Evolutionary conservation across 1,284 basidiomycete species (phyloP).

Genomic region (Microbotryum intermedium): DNA sequence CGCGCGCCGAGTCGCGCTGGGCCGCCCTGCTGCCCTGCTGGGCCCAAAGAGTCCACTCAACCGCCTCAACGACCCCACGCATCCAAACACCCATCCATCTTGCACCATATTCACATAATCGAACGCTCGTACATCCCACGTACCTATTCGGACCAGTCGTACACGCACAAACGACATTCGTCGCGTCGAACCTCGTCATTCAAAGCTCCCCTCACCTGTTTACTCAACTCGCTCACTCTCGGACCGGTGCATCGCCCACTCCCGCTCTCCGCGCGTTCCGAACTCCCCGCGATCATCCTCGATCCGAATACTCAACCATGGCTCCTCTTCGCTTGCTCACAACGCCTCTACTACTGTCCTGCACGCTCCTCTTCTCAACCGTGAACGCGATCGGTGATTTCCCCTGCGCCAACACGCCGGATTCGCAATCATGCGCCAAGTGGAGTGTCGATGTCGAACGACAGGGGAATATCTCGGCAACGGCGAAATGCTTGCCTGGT

Average conservation of each 20-base stretch:
- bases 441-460: slow-evolving; percentile 17
- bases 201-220: neutral
- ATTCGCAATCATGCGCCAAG: slow-evolving; percentile 15
- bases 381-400: slow-evolving; percentile 29
- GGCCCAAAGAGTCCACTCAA: too few species aligned
- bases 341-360: neutral
- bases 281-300: neutral
- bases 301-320: neutral
- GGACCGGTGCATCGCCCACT: neutral
- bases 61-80: too few species aligned
- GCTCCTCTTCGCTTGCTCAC: neutral
- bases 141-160: too few species aligned
- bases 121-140: too few species aligned
- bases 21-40: too few species aligned
- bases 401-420: slow-evolving; percentile 20
- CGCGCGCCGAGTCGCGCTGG: too few species aligned
- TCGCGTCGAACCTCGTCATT: neutral
- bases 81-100: too few species aligned
- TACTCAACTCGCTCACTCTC: neutral
- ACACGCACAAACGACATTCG: too few species aligned
- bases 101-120: too few species aligned
- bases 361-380: slow-evolving; percentile 4
- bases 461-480: slow-evolving; percentile 21
- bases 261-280: neutral
- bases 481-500: slow-evolving; percentile 25